Base-by-base conservation (phyloP, 345 rosid genomes). In the Camelina hispida region DNA sequence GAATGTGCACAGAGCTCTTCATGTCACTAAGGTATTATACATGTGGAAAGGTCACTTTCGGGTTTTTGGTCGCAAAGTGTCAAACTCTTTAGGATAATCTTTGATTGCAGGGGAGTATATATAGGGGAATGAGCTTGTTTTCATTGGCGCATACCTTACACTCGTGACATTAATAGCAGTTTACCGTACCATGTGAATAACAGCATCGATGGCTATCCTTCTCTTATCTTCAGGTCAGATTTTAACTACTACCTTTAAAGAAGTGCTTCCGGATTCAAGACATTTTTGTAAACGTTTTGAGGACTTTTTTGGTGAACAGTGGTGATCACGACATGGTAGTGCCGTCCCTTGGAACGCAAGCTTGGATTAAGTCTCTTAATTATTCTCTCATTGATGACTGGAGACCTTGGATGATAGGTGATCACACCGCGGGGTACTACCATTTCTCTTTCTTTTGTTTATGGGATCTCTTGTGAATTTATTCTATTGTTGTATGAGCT, bases 341-440 rank as follows among this genome's bases (percentile, higher is more conserved):
- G 11, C 84, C 93, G 2, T 85, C 62, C 63, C 13, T 82, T 74
- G 89, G 84, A 43, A 88, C 93, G 43, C 85, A 86, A 83, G 87
- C 80, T 6, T 90, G 93, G 91, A 85, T 86, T 65, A 73, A 83
- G 73, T 74, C 86, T 7, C 83, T 88, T 7, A 86, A 85, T 71
- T 85, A 85, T 76, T 71, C 89, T 25, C 62, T 85, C 32, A n/a
- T 76, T 13, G 85, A 86, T 23, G 89, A 90, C 20, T 86, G 93
- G 96, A 81, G 96, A 69, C 73, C 84, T 2, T 90, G 96, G 93
- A 61, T 44, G 20, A 79, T 82, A 9, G 51, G 59, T 3, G 83
- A 83, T 77, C 96, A 86, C 80, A 79, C 88, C 57, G 87, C 81
- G 5, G 91, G 79, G 79, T 75, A 68, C 4, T 5, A 35, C 9